Conservation (phyloP, 805 yeast species). For the Kurtzmaniella fragi region DNA sequence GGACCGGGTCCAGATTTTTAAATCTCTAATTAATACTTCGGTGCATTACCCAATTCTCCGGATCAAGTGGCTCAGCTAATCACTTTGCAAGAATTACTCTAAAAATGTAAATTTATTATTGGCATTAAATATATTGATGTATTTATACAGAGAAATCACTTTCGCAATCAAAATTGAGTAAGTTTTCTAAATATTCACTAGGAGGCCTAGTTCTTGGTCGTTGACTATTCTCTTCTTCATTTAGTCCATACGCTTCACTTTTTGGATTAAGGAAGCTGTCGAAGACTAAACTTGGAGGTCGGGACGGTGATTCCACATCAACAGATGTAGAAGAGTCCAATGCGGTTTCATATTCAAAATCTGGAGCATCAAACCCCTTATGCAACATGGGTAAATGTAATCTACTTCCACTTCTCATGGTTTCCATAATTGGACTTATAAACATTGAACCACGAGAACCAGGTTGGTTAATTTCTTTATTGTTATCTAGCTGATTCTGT, state of each 20-base stretch:
- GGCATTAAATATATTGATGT: too few relatives aligned
- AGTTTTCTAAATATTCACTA: constrained; percentile 42
- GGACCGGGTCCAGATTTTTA: too few relatives aligned
- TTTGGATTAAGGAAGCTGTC: constrained; percentile 37
- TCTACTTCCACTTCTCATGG: constrained; percentile 16
- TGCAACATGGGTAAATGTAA: constrained; percentile 13
- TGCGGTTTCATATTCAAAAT: not conserved
- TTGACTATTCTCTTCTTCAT: too few relatives aligned
- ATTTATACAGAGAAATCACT: not conserved
- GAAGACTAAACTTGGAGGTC: constrained; percentile 48
- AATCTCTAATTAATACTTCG: too few relatives aligned
- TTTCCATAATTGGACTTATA: constrained; percentile 46
- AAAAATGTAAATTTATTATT: too few relatives aligned
- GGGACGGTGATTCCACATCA: constrained; percentile 11
- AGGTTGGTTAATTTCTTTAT: constrained; percentile 1
- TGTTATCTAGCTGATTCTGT: too few relatives aligned
- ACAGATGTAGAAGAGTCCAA: not conserved
- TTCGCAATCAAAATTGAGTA: constrained; percentile 21
- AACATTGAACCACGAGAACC: constrained; percentile 42
- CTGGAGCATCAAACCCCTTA: constrained; percentile 1
- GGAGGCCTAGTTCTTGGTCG: constrained; percentile 39
- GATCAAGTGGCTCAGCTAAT: too few relatives aligned
- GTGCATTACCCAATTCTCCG: too few relatives aligned
- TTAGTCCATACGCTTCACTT: too few relatives aligned
- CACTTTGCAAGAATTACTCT: too few relatives aligned